Evolutionary conservation across 331 rosid species (phyloP), one percentile per base, ranked within the genome.

Genomic region (Malus hybrid): DNA sequence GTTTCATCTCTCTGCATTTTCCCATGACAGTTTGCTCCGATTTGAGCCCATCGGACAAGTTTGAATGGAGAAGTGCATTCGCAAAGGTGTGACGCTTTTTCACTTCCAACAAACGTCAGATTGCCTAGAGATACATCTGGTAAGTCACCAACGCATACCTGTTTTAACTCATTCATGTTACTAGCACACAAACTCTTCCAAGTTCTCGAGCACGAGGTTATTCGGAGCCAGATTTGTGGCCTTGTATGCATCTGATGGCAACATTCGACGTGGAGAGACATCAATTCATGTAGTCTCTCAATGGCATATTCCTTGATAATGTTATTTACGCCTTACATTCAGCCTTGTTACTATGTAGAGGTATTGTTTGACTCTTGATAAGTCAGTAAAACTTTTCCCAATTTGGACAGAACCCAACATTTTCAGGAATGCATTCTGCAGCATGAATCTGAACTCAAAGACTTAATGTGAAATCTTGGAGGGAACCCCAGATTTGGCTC

Each of bases 391-490:
- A 76, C 16, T 55, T 76, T 48, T 12, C 19, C 73, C 79, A 76
- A 9, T 34, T 67, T 15, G 79, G 79, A 67, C 4, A 5, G 13
- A 2, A 29, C 11, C 4, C n/a, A 2, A 76, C 12, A 18, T 33
- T 22, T 19, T 13, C 2, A 20, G 73, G 73, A 16, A 76, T 50
- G 16, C 56, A 10, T 19, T 67, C 39, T 32, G 9, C 33, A 76
- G 82, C 79, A 27, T 28, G 39, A 4, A 82, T 61, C 31, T 3
- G 10, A 54, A 76, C 81, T 31, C 44, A 39, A 39, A 9, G 12
- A 9, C 44, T 39, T 39, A 0, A 39, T 39, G 44, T 39, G 2
- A 39, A 39, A 39, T 39, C 44, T 39, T 39, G 44, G 1, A 3
- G 44, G 39, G 10, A 34, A 34, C 39, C 39, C 39, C 0, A 34